These are phyloP conservation scores for Carallia pectinifolia DNA, from an alignment of 345 rosid genomes.

Conservation along the genomic window DNA sequence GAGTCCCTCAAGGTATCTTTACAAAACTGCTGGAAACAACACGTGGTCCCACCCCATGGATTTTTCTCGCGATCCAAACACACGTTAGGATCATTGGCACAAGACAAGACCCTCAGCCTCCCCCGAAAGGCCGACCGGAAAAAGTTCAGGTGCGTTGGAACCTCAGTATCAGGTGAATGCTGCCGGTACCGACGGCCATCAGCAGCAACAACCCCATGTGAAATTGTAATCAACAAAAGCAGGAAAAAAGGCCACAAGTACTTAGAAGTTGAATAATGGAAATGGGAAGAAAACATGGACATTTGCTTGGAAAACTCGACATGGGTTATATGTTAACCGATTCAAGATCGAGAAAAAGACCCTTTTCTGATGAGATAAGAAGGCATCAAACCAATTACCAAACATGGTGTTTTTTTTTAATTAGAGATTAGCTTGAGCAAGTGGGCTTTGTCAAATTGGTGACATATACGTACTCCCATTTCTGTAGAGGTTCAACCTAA, in stretches of 20 bases:
- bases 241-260: slow-evolving; percentile 4
- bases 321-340: background rate
- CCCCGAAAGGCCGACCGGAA: slow-evolving; percentile 17
- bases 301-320: slow-evolving; percentile 1
- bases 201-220: slow-evolving; percentile 6
- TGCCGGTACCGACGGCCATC: too few species aligned
- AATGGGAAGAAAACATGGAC: slow-evolving; percentile 13
- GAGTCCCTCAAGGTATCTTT: slow-evolving; percentile 33
- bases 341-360: background rate
- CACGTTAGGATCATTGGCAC: slow-evolving; percentile 21
- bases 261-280: background rate
- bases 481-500: slow-evolving; percentile 23
- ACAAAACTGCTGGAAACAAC: slow-evolving; percentile 28
- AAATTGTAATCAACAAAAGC: slow-evolving; percentile 8
- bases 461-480: background rate
- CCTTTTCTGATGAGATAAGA: background rate
- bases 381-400: background rate
- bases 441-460: slow-evolving; percentile 14
- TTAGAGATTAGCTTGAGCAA: background rate
- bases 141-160: slow-evolving; percentile 25
- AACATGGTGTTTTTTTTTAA: background rate
- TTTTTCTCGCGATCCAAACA: slow-evolving; percentile 35
- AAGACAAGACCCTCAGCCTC: slow-evolving; percentile 25
- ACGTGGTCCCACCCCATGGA: slow-evolving; percentile 38
- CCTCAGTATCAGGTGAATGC: slow-evolving; percentile 7